Percentiles rank a stretch among this genome's conserved stretches.
phyloP scores from a whole-genome alignment of 75 land plant genomes.

The Cupressus sempervirens region DNA sequence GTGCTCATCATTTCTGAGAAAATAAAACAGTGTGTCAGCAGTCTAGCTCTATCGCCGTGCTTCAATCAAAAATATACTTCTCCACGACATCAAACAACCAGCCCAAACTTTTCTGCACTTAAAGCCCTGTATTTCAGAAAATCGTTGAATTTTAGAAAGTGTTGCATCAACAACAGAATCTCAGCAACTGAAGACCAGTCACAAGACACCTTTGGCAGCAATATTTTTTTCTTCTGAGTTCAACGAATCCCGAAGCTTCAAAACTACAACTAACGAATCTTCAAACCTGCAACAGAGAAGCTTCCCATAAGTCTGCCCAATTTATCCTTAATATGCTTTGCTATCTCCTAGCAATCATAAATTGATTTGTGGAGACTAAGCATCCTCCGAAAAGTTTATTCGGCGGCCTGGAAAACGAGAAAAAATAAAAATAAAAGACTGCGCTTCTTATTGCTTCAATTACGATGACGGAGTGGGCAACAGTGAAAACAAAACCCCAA shows the following conservation, averaged over 20 bases:
- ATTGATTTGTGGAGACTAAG: neutral
- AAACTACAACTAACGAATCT: neutral
- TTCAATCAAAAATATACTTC: neutral
- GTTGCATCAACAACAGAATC: neutral
- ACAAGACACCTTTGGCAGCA: neutral
- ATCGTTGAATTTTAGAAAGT: neutral
- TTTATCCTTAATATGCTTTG: neutral
- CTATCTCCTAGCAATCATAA: neutral
- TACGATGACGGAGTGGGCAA: no score
- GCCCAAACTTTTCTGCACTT: conserved; percentile 6
- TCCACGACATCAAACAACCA: neutral
- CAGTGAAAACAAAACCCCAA: no score
- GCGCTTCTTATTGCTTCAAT: no score
- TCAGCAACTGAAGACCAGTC: neutral
- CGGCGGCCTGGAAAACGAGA: no score
- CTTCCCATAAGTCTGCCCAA: neutral
- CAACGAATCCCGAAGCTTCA: neutral
- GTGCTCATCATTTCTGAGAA: conserved; percentile 4
- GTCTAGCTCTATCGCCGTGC: neutral
- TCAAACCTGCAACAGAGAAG: neutral
- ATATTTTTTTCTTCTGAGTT: neutral
- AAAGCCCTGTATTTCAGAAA: no score
- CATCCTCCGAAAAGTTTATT: neutral
- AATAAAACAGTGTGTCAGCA: neutral
- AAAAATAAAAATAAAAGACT: no score